Evolutionary conservation across 495 filamentous ascomycete species (phyloP).

Genomic region (Neurospora sp.): DNA sequence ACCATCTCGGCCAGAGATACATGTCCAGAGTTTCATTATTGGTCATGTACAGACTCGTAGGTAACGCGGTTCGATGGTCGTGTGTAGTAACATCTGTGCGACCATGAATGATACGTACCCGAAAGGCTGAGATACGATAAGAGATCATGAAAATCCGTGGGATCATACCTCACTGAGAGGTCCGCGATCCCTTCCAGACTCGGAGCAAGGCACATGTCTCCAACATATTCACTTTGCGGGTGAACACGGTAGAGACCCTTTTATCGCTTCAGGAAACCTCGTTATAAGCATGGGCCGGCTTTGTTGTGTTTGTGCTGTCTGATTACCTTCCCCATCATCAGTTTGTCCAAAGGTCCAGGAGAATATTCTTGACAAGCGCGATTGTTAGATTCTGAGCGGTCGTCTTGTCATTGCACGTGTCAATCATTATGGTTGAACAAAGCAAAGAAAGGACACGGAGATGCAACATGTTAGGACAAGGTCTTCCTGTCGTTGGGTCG

Average conservation of each 20-base stretch:
- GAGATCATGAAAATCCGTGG: not conserved
- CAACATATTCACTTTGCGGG: not conserved
- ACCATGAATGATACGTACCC: not conserved
- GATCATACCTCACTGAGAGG: not conserved
- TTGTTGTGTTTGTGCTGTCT: not conserved
- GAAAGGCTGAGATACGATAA: not conserved
- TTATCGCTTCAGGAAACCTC: not conserved
- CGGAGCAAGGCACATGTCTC: not conserved
- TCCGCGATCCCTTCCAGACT: not conserved
- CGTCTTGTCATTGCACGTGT: not conserved
- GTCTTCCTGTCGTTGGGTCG: not conserved
- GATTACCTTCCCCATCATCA: not conserved
- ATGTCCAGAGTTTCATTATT: not conserved
- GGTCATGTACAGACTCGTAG: not conserved
- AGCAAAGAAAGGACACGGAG: not conserved
- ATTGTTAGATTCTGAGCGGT: not conserved
- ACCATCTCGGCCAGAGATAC: not conserved
- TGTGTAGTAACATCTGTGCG: not conserved
- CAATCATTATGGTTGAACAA: not conserved
- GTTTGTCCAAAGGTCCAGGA: not conserved
- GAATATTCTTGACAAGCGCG: not conserved
- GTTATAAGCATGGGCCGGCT: not conserved
- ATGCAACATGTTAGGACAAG: not conserved
- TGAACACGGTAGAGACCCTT: not conserved
- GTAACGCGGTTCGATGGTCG: not conserved